phyloP scores from a whole-genome alignment of 1,284 basidiomycete genomes.

The Hypsizygus ulmarius region DNA sequence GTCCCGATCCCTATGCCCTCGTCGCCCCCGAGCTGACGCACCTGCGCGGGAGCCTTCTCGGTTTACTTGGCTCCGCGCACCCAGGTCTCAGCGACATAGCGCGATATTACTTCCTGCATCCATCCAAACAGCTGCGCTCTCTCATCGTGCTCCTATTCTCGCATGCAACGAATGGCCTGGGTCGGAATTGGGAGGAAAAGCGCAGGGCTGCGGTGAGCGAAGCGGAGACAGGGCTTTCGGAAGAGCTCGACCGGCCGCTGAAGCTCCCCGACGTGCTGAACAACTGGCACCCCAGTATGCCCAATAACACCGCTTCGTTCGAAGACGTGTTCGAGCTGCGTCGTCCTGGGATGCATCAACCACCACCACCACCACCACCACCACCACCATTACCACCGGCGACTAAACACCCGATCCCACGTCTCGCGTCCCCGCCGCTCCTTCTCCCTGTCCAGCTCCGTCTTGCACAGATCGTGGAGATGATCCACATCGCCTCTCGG shows the following conservation, averaged over 20 bases:
- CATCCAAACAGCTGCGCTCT: conserved; percentile 90
- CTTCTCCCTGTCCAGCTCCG: conserved; percentile 87
- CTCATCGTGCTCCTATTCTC: conserved; percentile 89
- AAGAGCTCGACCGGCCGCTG: conserved; percentile 65
- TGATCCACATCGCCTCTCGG: conserved; percentile 97
- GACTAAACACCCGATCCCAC: conserved; percentile 25
- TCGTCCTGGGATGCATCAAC: conserved; percentile 23
- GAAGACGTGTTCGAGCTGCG: conserved; percentile 39
- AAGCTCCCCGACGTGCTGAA: conserved; percentile 74
- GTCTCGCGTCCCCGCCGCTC: conserved; percentile 31
- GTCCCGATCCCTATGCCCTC: conserved; percentile 63
- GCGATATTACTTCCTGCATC: conserved; percentile 89
- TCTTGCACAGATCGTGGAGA: conserved; percentile 95
- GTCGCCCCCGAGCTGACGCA: conserved; percentile 74
- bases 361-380: conserved; percentile 20
- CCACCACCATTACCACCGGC: conserved; percentile 20
- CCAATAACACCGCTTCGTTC: conserved; percentile 55
- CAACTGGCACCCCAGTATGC: conserved; percentile 83
- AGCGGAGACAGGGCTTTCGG: conserved; percentile 49
- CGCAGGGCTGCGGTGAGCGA: conserved; percentile 50
- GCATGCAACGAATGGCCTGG: conserved; percentile 89
- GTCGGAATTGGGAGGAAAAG: conserved; percentile 56
- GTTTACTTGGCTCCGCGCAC: conserved; percentile 86
- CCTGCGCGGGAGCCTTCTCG: conserved; percentile 74
- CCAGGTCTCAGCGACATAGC: conserved; percentile 86